Conservation (phyloP, 441 rosid species). For the Hura crepitans region DNA sequence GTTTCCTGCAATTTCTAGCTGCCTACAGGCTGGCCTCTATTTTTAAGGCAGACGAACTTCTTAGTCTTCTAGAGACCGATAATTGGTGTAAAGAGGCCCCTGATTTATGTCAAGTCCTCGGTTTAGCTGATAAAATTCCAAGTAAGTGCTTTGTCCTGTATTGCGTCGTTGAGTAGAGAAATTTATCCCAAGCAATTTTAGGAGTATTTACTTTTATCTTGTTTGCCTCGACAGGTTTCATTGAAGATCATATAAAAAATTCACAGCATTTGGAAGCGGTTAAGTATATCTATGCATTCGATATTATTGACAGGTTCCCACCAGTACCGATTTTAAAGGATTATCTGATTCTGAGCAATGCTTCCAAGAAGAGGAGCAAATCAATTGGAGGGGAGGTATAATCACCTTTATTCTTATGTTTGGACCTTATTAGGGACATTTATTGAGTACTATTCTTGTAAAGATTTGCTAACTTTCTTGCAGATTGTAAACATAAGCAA, state of each 20-base stretch:
- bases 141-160: conserved; percentile 24
- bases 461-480: neutral
- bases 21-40: conserved; percentile 28
- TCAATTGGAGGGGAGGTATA: conserved; percentile 17
- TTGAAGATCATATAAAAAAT: conserved; percentile 22
- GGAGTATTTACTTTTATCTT: neutral
- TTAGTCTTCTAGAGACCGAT: conserved; percentile 24
- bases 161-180: neutral
- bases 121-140: conserved; percentile 25
- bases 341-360: conserved; percentile 18
- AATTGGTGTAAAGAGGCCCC: conserved; percentile 24
- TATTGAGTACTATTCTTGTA: neutral
- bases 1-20: conserved; percentile 37
- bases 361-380: neutral
- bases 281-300: conserved; percentile 25
- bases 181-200: neutral
- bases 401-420: neutral
- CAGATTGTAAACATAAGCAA: conserved; percentile 20
- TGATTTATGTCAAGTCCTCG: conserved; percentile 28
- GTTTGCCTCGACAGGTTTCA: conserved; percentile 26
- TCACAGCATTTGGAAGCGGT: conserved; percentile 28
- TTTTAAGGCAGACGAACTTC: conserved; percentile 25
- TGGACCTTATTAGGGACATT: neutral
- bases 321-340: conserved; percentile 21
- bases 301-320: conserved; percentile 31